Evolutionary conservation across 2,329 filamentous ascomycete genomes (phyloP).

Genomic region (Laburnicola sp.): DNA sequence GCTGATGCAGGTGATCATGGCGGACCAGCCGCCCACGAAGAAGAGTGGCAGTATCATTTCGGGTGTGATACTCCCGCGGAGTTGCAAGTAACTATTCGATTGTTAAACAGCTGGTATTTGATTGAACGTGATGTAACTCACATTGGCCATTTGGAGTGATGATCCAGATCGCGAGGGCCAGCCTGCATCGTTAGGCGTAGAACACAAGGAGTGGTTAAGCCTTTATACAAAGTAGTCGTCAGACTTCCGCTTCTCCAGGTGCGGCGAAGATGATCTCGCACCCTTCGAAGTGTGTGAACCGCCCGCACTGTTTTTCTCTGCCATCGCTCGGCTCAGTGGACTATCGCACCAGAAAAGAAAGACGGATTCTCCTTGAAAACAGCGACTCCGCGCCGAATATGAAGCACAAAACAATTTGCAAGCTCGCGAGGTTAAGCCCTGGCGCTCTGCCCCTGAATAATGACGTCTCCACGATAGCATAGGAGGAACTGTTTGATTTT

Average conservation of each 20-base stretch:
- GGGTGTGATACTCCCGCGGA: conserved; percentile 74
- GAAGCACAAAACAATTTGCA: not conserved
- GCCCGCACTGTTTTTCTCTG: conserved; percentile 12
- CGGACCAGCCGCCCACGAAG: conserved; percentile 67
- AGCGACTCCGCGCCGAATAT: not conserved
- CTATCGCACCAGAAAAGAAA: conserved; percentile 6
- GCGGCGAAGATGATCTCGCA: conserved; percentile 9
- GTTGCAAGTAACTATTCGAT: conserved; percentile 62
- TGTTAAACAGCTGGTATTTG: no score
- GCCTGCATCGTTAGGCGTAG: conserved; percentile 25
- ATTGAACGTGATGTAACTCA: no score
- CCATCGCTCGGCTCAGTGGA: conserved; percentile 10
- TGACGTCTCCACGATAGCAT: conserved; percentile 3
- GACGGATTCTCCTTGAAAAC: conserved; percentile 3
- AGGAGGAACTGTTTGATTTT: not conserved
- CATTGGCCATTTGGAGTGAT: conserved; percentile 72
- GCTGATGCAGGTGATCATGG: conserved; percentile 59
- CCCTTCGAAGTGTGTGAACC: conserved; percentile 16
- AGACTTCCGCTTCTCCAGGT: conserved; percentile 38
- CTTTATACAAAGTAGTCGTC: conserved; percentile 62
- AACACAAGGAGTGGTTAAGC: conserved; percentile 19
- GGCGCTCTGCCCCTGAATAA: conserved; percentile 2
- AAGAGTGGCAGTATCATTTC: conserved; percentile 71
- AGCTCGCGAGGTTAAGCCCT: not conserved
- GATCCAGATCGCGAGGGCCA: conserved; percentile 68